Evolutionary conservation across 2,329 filamentous ascomycete genomes (phyloP), one percentile per base, ranked within the genome.

Genomic region (Aspergillus fijiensis): DNA sequence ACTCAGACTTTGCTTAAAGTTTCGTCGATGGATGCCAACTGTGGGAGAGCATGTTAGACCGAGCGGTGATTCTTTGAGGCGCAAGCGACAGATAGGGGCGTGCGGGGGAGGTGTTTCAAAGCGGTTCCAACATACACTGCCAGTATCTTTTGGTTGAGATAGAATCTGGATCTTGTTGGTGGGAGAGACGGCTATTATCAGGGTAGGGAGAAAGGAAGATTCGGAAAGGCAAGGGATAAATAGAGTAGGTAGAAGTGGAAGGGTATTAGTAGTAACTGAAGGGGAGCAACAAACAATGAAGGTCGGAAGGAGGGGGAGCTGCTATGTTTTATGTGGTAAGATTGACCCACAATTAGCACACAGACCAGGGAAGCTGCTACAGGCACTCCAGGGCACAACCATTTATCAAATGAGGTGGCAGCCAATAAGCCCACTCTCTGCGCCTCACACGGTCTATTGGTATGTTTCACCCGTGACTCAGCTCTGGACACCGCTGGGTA

Each of bases 281-380:
- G 58, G 45, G 51, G 58, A 60, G 62, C 61, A 58, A 64, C 65
- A 68, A 63, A 57, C 52, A 57, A 54, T 52, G 57, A 64, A 54
- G 58, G 60, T 58, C 54, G 58, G 64, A 63, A 62, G 59, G 64
- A 62, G 61, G 63, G 63, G 60, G 58, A 64, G 62, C 61, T 66
- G 65, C 62, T 69, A 66, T 70, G 67, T 67, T 69, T 69, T 68
- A 67, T 69, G 66, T 68, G 64, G 64, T 61, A 62, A 65, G 64
- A 69, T 66, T 59, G 67, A 60, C 67, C 69, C 66, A 70, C 68
- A 35, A 49, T 58, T 60, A 49, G 51, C 58, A 62, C 51, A 61
- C 47, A 56, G 62, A 64, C 63, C 61, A 67, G 59, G 68, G 65
- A 70, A 70, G 67, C 67, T 68, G 61, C 67, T 65, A 62, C 64